phyloP scores from a whole-genome alignment of 345 rosid genomes.

The Anacardium occidentale region DNA sequence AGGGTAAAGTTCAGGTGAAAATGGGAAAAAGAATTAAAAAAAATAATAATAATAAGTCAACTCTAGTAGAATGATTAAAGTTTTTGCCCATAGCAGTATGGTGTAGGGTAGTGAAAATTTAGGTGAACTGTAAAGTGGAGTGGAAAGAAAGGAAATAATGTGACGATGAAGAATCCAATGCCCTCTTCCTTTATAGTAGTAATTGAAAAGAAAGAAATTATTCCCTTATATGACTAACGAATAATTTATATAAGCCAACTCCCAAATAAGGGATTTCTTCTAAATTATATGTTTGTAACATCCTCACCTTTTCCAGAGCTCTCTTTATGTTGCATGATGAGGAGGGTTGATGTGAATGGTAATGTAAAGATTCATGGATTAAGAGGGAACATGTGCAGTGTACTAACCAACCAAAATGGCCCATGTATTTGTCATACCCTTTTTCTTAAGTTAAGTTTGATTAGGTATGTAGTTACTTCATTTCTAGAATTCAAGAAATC shows the following conservation, averaged over 20 bases:
- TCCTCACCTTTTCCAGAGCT: slow-evolving; percentile 17
- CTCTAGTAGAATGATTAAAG: slow-evolving; percentile 1
- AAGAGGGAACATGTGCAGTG: neutral
- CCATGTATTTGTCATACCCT: neutral
- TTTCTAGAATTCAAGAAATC: too few species aligned
- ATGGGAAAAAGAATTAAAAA: neutral
- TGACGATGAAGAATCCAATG: slow-evolving; percentile 21
- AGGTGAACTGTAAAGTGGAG: slow-evolving; percentile 6
- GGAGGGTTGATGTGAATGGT: slow-evolving; percentile 17
- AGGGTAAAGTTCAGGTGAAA: slow-evolving; percentile 15
- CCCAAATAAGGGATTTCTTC: slow-evolving; percentile 1
- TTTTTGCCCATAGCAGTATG: neutral
- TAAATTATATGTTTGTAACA: slow-evolving; percentile 3
- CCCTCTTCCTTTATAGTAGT: too few species aligned
- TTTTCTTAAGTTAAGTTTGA: neutral
- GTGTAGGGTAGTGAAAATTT: neutral
- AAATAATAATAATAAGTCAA: too few species aligned
- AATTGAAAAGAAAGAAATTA: neutral
- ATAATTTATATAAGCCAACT: neutral
- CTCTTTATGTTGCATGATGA: neutral
- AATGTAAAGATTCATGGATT: slow-evolving; percentile 13
- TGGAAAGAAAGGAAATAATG: neutral
- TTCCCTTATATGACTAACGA: neutral
- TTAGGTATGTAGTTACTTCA: neutral
- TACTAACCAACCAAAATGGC: neutral